A percentile compares a stretch with the other conserved stretches of the same genome.
These are phyloP conservation scores for Geranomyces variabilis DNA, from an alignment of 192 early-diverging fungal genomes.

Conservation along the genomic window DNA sequence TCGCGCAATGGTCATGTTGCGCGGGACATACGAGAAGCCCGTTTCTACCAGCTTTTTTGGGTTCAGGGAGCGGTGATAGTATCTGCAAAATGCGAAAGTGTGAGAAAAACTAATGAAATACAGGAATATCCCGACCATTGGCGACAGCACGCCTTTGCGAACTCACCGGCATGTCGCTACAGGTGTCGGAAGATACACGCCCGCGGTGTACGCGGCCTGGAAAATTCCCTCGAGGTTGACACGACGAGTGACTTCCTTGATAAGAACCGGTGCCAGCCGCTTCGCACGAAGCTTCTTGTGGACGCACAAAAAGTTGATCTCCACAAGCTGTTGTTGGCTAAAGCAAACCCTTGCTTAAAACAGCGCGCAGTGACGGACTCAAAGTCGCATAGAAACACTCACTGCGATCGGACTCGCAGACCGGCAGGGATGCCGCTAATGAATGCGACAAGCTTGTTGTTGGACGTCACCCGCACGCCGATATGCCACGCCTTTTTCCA, in stretches of 20 bases:
- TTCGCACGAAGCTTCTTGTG: constrained; percentile 95
- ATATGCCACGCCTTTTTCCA: constrained; percentile 89
- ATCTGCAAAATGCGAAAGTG: constrained; percentile 50
- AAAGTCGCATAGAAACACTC: no score
- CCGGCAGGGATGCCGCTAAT: constrained; percentile 92
- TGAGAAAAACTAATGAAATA: not conserved
- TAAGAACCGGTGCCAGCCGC: constrained; percentile 92
- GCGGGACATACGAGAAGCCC: constrained; percentile 83
- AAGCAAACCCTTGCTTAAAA: no score
- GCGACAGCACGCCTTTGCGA: no score
- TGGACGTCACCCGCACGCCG: constrained; percentile 82
- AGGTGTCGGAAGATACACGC: constrained; percentile 87
- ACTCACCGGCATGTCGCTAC: constrained; percentile 72
- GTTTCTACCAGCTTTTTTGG: constrained; percentile 93
- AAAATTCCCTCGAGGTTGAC: constrained; percentile 91
- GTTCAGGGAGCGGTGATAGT: constrained; percentile 93
- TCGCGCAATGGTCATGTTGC: constrained; percentile 72
- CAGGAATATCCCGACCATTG: no score
- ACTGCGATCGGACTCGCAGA: constrained; percentile 72
- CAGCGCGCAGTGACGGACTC: no score
- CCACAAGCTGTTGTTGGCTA: constrained; percentile 67
- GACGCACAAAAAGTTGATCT: constrained; percentile 98
- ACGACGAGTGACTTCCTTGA: constrained; percentile 95
- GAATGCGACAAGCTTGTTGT: constrained; percentile 89
- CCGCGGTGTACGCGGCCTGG: constrained; percentile 98